phyloP scores from a whole-genome alignment of 257 asterid species.

The Solanum piurae region DNA sequence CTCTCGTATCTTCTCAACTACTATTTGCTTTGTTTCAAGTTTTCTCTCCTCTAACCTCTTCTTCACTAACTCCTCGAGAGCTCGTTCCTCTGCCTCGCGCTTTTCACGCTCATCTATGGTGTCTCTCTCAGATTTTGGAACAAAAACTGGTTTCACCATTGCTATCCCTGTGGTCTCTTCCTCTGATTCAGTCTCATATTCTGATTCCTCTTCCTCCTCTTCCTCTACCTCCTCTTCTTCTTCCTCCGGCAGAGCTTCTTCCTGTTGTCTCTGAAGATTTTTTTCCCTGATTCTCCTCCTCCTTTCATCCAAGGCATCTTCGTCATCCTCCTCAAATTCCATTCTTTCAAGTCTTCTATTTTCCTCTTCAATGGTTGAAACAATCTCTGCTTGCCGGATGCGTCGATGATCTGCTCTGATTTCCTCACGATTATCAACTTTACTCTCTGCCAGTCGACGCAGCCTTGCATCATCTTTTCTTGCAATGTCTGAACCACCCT shows the following conservation, averaged over 20 bases:
- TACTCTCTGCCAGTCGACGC: constrained; percentile 79
- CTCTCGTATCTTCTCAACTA: constrained; percentile 80
- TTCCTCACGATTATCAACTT: constrained; percentile 72
- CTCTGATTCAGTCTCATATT: constrained; percentile 88
- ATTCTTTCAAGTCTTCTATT: constrained; percentile 46
- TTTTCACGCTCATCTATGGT: constrained; percentile 88
- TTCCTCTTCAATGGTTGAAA: constrained; percentile 83
- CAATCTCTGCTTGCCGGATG: constrained; percentile 89
- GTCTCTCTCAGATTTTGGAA: constrained; percentile 70
- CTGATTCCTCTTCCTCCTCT: constrained; percentile 59
- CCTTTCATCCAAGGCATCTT: constrained; percentile 71
- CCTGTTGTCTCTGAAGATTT: constrained; percentile 56
- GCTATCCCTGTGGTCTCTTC: constrained; percentile 57
- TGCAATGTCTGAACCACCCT: constrained; percentile 26
- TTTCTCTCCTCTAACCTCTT: constrained; percentile 72
- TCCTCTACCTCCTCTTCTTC: constrained; percentile 62
- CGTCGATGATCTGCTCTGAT: constrained; percentile 84
- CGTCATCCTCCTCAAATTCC: constrained; percentile 75
- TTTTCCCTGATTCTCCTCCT: constrained; percentile 71
- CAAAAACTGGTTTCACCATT: constrained; percentile 82
- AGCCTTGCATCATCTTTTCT: constrained; percentile 75
- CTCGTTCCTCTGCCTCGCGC: constrained; percentile 80
- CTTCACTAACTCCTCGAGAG: constrained; percentile 59
- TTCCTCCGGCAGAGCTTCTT: constrained; percentile 69
- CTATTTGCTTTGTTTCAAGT: constrained; percentile 65